Percentiles rank a stretch among this genome's conserved stretches.
These are phyloP conservation scores for Fusarium verrucosum DNA, from an alignment of 2,329 filamentous ascomycete species.

Conservation along the genomic window DNA sequence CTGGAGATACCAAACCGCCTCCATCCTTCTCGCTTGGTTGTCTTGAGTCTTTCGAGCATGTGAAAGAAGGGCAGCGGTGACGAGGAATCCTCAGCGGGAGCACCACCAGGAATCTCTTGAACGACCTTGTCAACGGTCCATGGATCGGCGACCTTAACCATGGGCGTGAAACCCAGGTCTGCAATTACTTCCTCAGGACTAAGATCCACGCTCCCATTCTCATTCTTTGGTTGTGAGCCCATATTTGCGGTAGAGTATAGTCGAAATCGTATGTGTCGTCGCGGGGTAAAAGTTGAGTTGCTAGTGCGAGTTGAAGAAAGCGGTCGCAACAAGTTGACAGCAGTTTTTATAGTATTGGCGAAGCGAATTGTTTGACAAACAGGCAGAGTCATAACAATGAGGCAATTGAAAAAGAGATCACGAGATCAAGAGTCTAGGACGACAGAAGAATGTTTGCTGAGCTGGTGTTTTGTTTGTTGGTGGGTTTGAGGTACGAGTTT, in stretches of 20 bases:
- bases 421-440: neutral
- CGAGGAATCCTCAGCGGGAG: slow-evolving; percentile 66
- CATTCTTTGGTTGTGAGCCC: slow-evolving; percentile 44
- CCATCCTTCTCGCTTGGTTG: slow-evolving; percentile 96
- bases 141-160: slow-evolving; percentile 54
- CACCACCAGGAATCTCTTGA: slow-evolving; percentile 63
- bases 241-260: slow-evolving; percentile 32
- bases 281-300: slow-evolving; percentile 24
- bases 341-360: neutral
- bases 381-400: slow-evolving; percentile 15
- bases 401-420: neutral
- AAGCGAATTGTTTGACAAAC: slow-evolving; percentile 7
- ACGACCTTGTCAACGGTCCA: slow-evolving; percentile 73
- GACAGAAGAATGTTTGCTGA: slow-evolving; percentile 5
- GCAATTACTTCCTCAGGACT: slow-evolving; percentile 12
- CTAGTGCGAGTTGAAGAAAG: neutral
- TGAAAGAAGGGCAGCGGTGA: slow-evolving; percentile 95
- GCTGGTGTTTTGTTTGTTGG: neutral
- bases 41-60: slow-evolving; percentile 92
- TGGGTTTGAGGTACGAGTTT: slow-evolving; percentile 4
- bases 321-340: neutral
- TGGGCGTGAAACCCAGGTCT: slow-evolving; percentile 51
- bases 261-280: slow-evolving; percentile 5
- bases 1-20: slow-evolving; percentile 80
- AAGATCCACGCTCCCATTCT: slow-evolving; percentile 34